A percentile compares a stretch with the other conserved stretches of the same genome.
phyloP scores from a whole-genome alignment of 2,329 filamentous ascomycete species.

The Trichoderma hamatum region DNA sequence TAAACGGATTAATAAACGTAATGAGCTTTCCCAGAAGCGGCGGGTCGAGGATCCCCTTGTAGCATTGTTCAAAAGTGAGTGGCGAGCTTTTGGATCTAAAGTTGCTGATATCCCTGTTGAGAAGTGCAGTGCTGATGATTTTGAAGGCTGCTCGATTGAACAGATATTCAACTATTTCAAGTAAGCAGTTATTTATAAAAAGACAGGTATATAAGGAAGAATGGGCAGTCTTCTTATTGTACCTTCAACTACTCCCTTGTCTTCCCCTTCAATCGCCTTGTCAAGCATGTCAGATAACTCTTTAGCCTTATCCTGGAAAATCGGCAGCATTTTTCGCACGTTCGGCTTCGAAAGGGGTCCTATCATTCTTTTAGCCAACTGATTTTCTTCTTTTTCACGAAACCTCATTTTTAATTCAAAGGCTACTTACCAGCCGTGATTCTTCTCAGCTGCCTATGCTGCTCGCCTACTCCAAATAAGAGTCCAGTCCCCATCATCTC shows the following conservation, averaged over 20 bases:
- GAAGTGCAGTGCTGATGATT: slow-evolving; percentile 18
- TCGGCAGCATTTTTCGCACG: slow-evolving; percentile 16
- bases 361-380: background rate
- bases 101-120: slow-evolving; percentile 12
- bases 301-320: slow-evolving; percentile 19
- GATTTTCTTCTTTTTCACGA: background rate
- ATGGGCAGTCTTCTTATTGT: background rate
- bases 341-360: slow-evolving; percentile 19
- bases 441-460: slow-evolving; percentile 15
- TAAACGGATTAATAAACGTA: slow-evolving; percentile 11
- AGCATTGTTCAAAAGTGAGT: slow-evolving; percentile 23
- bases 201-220: background rate
- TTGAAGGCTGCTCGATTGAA: slow-evolving; percentile 10
- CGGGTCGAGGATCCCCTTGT: slow-evolving; percentile 15
- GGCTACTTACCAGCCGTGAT: background rate
- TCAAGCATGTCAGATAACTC: background rate
- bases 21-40: slow-evolving; percentile 20
- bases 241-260: slow-evolving; percentile 12
- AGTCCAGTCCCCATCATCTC: slow-evolving; percentile 20
- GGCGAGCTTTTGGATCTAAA: slow-evolving; percentile 15
- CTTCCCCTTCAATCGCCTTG: background rate
- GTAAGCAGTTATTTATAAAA: background rate
- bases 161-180: slow-evolving; percentile 2
- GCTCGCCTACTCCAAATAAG: slow-evolving; percentile 20
- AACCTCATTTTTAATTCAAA: background rate